Evolutionary conservation across 164 flowering plant genomes (phyloP), one percentile per base, ranked within the genome.

Genomic region (Protea cynaroides): DNA sequence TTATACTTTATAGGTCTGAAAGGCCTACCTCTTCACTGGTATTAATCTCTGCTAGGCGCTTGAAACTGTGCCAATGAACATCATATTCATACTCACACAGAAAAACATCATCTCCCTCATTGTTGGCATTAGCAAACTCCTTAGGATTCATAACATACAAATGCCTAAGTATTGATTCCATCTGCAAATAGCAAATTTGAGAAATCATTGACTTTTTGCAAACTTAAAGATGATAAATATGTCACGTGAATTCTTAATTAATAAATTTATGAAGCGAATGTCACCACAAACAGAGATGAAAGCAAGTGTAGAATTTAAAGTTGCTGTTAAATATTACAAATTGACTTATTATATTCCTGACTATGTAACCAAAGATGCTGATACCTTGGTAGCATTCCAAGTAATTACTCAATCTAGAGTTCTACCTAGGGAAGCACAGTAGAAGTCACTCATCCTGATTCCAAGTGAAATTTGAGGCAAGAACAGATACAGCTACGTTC

Each of bases 11-110:
- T 3, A 49, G 43, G 52, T 21, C 65, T 56, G 44, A 62, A 58
- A 65, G 25, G 46, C 75, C 70, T 64, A 89, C 98, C 83, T 78
- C 86, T 58, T 81, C 84, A 44, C 23, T 78, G 61, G 74, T 75
- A 63, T 82, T 84, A 53, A 82, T 77, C 23, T 87, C 96, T 58
- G 94, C 85, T 47, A 89, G 71, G 64, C 96, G 89, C 82, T 89
- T 94, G 83, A 89, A 94, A 76, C 85, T 89, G 70, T 85, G 90
- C 95, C 99, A 86, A 34, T 77, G 86, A 56, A 87, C 73, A 69
- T 91, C 97, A 74, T 89, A 94, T 71, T 91, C 93, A 63, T 91
- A 89, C 70, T 94, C 99, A 68, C 97, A 91, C 10, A 94, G 74
- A 64, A 86, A 94, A 47, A 91, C 80, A 76, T 91, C 96, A 88